Percentiles rank a stretch among this genome's conserved stretches.
phyloP scores from a whole-genome alignment of 2,329 filamentous ascomycete species.

The Colletotrichum costaricense region DNA sequence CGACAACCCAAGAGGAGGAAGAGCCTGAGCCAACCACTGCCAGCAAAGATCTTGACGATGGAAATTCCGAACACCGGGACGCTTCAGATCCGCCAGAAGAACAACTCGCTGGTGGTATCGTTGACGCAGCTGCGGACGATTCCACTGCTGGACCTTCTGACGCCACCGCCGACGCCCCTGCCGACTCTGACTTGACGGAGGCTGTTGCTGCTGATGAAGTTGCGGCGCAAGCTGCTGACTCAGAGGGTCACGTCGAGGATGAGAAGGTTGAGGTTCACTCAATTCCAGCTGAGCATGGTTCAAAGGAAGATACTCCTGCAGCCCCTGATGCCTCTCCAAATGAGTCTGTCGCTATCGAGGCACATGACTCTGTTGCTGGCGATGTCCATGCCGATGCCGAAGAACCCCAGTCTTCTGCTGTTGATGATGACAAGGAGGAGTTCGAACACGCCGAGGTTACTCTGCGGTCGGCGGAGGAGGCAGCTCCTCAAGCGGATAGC shows the following conservation, averaged over 20 bases:
- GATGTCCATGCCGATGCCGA: background rate
- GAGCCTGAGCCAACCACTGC: constrained; percentile 24
- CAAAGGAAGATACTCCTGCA: background rate
- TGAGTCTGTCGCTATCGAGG: background rate
- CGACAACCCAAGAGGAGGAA: constrained; percentile 21
- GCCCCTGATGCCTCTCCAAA: background rate
- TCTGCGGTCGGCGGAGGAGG: background rate
- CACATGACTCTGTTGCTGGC: background rate
- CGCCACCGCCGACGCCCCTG: constrained; percentile 16
- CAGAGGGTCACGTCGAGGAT: background rate
- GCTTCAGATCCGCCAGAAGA: constrained; percentile 18
- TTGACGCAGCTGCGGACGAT: constrained; percentile 24
- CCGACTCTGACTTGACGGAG: background rate
- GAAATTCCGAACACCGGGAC: constrained; percentile 27
- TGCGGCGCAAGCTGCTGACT: background rate
- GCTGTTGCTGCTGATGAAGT: background rate
- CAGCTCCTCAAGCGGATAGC: background rate
- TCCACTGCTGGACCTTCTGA: constrained; percentile 23
- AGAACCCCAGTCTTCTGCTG: too few species aligned
- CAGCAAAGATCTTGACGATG: constrained; percentile 32
- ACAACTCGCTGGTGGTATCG: constrained; percentile 23
- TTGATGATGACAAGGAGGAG: background rate
- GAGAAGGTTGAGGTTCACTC: background rate
- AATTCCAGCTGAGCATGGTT: background rate
- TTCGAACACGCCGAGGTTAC: background rate